Percentiles rank a stretch among this genome's conserved stretches.
Evolutionary conservation across 306 rosid species (phyloP).

Genomic region (Hylodesmum podocarpum): DNA sequence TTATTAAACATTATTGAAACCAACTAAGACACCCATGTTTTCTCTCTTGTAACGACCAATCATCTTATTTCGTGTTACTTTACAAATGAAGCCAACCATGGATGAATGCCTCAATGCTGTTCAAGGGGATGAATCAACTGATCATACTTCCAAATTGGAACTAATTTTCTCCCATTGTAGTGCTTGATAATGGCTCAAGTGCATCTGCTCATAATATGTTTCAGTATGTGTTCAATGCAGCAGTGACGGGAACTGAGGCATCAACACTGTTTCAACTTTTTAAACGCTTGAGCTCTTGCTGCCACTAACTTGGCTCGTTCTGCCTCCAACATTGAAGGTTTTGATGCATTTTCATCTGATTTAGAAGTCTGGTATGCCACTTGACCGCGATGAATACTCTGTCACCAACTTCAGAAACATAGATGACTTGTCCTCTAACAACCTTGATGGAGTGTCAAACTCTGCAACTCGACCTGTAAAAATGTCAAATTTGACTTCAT

Average conservation of each 20-base stretch:
- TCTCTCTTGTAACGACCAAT: slow-evolving; percentile 32
- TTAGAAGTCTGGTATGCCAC: slow-evolving; percentile 64
- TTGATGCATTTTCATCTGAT: slow-evolving; percentile 33
- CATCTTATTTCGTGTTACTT: slow-evolving; percentile 33
- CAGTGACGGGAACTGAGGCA: slow-evolving; percentile 30
- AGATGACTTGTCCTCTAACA: slow-evolving; percentile 83
- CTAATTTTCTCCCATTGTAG: slow-evolving; percentile 25
- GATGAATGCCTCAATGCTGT: slow-evolving; percentile 36
- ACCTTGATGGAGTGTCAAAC: slow-evolving; percentile 70
- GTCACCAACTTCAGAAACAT: slow-evolving; percentile 87
- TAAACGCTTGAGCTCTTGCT: slow-evolving; percentile 33
- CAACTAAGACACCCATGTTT: slow-evolving; percentile 33
- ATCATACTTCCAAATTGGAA: slow-evolving; percentile 24
- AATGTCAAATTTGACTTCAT: slow-evolving; percentile 25
- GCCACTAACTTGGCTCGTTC: slow-evolving; percentile 24
- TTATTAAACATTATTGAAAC: slow-evolving; percentile 38
- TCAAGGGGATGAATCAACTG: slow-evolving; percentile 39
- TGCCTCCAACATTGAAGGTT: slow-evolving; percentile 9
- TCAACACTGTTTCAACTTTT: slow-evolving; percentile 9
- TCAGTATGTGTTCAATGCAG: slow-evolving; percentile 33
- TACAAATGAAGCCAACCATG: slow-evolving; percentile 35
- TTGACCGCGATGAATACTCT: slow-evolving; percentile 80
- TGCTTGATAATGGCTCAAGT: neutral
- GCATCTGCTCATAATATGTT: slow-evolving; percentile 8
- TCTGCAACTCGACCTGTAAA: slow-evolving; percentile 83